phyloP scores from a whole-genome alignment of 2,329 filamentous ascomycete genomes.

The Cadophora luteo-olivacea region DNA sequence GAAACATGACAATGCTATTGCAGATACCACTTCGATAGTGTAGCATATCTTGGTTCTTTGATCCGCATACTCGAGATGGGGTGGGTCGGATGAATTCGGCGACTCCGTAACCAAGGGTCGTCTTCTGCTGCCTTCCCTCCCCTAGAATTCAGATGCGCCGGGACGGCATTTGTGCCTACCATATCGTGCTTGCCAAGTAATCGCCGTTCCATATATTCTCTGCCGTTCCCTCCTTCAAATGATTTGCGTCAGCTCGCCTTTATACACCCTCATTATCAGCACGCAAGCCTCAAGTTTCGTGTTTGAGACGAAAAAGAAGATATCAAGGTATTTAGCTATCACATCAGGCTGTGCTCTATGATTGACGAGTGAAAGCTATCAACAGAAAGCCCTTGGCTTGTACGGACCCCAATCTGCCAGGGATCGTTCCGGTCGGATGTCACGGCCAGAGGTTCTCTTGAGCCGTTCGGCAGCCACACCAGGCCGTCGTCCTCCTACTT shows the following conservation, averaged over 20 bases:
- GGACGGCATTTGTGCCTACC: background rate
- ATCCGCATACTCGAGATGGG: background rate
- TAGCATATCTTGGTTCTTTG: background rate
- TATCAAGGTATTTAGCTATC: too few species aligned
- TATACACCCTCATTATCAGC: background rate
- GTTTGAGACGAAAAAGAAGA: too few species aligned
- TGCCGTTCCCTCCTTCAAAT: background rate
- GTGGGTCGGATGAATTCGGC: background rate
- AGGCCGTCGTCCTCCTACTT: background rate
- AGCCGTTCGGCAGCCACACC: background rate
- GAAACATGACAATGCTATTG: background rate
- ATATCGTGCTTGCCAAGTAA: background rate
- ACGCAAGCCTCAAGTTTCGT: background rate
- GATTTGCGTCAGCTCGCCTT: background rate
- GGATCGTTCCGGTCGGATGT: background rate
- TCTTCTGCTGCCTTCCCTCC: background rate
- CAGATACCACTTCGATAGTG: background rate
- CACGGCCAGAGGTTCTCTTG: background rate
- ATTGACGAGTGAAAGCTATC: background rate
- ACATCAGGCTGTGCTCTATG: background rate
- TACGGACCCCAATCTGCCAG: background rate
- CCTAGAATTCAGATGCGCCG: background rate
- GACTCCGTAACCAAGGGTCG: background rate
- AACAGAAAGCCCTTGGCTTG: background rate
- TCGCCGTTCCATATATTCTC: background rate